Evolutionary conservation across 306 rosid genomes (phyloP), one percentile per base, ranked within the genome.

Genomic region (Hippophae gyantsensis): DNA sequence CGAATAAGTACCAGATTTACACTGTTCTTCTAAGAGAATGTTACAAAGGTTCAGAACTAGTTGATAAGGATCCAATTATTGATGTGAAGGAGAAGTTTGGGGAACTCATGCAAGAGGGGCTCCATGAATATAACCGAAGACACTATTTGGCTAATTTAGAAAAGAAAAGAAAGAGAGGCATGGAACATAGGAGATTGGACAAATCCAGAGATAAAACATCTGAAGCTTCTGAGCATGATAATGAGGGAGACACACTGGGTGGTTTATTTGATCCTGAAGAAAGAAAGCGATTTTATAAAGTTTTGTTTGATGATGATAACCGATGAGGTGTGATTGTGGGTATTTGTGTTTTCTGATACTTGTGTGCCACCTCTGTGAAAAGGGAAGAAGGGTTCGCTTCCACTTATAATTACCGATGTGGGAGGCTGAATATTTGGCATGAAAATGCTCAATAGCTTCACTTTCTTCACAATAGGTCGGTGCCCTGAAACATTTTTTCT

Each of bases 21-120:
- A 84, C 87, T 0, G 86, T 90, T 58, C 61, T 87, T 53, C 94
- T 90, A 43, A 81, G 94, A 71, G 97, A 90, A 63, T 86, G 76
- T 1, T 90, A 86, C 68, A 66, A 57, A 43, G 90, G 87, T 45
- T 80, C 83, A 49, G 85, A 79, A 57, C 71, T 90, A 58, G 62
- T 87, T 42, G 68, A 84, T 40, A 90, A 84, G 75, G 94, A 87
- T 81, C 90, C 95, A 25, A 32, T 90, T 25, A 90, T 86, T 25
- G 74, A 74, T 62, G 81, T 77, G 32, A 90, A 90, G 71, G 97
- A 84, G 49, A 87, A 72, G 32, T 84, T 90, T 71, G 95, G 97
- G 59, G 94, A 90, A 58, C 43, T 90, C 64, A 90, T 90, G 97
- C 94, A 80, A 67, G 97, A 84, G 61, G 97, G 97, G 25, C 95